phyloP scores from a whole-genome alignment of 2,329 filamentous ascomycete genomes.

The Pezicula radicicola region DNA sequence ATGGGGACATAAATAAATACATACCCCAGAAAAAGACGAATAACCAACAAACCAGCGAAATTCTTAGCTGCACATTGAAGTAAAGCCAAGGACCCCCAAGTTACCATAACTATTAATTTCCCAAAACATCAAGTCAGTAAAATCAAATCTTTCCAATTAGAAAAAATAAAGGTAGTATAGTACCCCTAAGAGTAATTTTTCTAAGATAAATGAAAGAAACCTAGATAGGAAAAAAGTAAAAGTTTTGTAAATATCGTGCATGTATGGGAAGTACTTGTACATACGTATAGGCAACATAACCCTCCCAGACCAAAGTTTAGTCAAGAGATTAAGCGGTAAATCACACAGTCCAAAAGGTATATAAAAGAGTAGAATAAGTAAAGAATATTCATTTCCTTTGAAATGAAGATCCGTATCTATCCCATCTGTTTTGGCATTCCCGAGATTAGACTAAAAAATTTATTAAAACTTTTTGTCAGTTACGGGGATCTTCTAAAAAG shows the following conservation, averaged over 20 bases:
- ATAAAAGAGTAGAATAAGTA: slow-evolving; percentile 31
- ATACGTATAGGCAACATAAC: slow-evolving; percentile 34
- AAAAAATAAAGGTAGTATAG: too few relatives aligned
- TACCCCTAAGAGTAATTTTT: too few relatives aligned
- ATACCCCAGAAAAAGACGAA: slow-evolving; percentile 32
- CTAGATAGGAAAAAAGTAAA: too few relatives aligned
- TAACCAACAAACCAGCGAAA: slow-evolving; percentile 29
- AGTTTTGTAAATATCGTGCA: too few relatives aligned
- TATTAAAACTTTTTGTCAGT: slow-evolving; percentile 13
- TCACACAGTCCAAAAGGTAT: slow-evolving; percentile 40
- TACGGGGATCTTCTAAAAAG: slow-evolving; percentile 15
- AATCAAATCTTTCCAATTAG: too few relatives aligned
- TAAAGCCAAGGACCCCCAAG: slow-evolving; percentile 45
- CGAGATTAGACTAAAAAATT: slow-evolving; percentile 19
- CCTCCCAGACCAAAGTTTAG: slow-evolving; percentile 42
- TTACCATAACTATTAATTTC: slow-evolving; percentile 34
- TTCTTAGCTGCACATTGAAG: slow-evolving; percentile 32
- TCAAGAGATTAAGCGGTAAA: slow-evolving; percentile 45
- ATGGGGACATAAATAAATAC: slow-evolving; percentile 1
- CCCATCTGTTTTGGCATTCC: slow-evolving; percentile 29
- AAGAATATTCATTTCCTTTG: slow-evolving; percentile 27
- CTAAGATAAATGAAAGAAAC: too few relatives aligned
- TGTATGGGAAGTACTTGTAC: too few relatives aligned
- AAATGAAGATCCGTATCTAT: slow-evolving; percentile 27
- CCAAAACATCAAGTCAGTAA: slow-evolving; percentile 8